Conservation (phyloP, 2,329 filamentous ascomycete species). For the Stachybotrys echinatus region DNA sequence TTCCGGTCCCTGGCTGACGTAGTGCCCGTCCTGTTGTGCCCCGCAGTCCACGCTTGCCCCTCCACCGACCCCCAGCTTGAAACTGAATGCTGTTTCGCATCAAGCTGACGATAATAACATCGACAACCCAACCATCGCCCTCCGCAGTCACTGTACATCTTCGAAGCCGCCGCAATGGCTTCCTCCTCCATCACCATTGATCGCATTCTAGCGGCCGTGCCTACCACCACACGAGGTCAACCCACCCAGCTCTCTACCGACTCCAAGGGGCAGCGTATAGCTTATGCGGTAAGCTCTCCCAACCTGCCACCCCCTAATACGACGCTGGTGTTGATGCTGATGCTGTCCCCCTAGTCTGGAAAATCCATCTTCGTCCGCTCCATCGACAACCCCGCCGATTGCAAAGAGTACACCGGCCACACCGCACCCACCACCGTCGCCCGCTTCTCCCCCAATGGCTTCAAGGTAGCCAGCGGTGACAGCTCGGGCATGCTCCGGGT, state of each 20-base stretch:
- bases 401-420: slow-evolving; percentile 89
- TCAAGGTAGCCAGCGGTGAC: slow-evolving; percentile 92
- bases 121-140: background rate
- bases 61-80: background rate
- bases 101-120: background rate
- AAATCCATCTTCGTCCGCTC: slow-evolving; percentile 96
- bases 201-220: slow-evolving; percentile 78
- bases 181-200: slow-evolving; percentile 49
- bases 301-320: background rate
- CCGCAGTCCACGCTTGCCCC: background rate
- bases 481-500: slow-evolving; percentile 78
- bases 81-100: background rate
- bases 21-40: background rate
- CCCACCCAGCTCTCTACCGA: slow-evolving; percentile 86
- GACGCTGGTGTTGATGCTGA: background rate
- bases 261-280: slow-evolving; percentile 83
- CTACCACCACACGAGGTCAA: slow-evolving; percentile 77
- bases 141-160: background rate
- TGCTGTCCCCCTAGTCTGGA: slow-evolving; percentile 57
- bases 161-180: slow-evolving; percentile 19
- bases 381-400: slow-evolving; percentile 80
- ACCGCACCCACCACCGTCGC: slow-evolving; percentile 86
- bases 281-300: slow-evolving; percentile 70
- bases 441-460: slow-evolving; percentile 88
- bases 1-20: background rate